phyloP scores from a whole-genome alignment of 164 flowering plant genomes.

The Annona squamosa region DNA sequence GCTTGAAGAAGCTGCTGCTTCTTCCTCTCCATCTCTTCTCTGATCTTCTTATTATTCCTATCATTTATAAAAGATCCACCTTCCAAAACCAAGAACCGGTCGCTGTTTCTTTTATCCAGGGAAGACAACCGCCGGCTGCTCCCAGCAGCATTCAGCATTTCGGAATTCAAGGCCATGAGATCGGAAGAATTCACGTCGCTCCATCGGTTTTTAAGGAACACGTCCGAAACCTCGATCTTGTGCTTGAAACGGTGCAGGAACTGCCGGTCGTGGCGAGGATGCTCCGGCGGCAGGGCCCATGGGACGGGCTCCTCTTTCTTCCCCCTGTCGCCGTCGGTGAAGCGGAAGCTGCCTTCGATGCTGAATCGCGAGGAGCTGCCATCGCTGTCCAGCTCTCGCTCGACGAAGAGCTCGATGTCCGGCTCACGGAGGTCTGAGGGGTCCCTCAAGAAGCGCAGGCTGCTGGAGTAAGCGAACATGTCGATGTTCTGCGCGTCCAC shows the following conservation, averaged over 20 bases:
- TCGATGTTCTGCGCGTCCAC: constrained; percentile 40
- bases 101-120: background rate
- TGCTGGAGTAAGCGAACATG: constrained; percentile 34
- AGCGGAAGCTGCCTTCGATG: constrained; percentile 29
- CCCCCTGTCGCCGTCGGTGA: constrained; percentile 5
- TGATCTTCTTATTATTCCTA: constrained; percentile 18
- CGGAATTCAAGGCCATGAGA: constrained; percentile 54
- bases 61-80: constrained; percentile 7
- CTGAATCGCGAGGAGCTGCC: constrained; percentile 31
- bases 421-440: constrained; percentile 33
- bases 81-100: background rate
- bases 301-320: constrained; percentile 14
- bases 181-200: constrained; percentile 76
- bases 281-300: constrained; percentile 12
- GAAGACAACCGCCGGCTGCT: constrained; percentile 37
- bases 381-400: constrained; percentile 21
- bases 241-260: constrained; percentile 53
- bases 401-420: constrained; percentile 28
- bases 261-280: constrained; percentile 6
- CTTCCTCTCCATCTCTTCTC: constrained; percentile 38
- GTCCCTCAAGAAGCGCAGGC: constrained; percentile 41
- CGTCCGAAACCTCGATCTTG: constrained; percentile 54
- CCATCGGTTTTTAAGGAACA: constrained; percentile 62
- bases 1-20: constrained; percentile 27
- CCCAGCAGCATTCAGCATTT: constrained; percentile 40